Base-by-base conservation (phyloP, 148 eudicot genomes). In the Nepenthes mirabilis region DNA sequence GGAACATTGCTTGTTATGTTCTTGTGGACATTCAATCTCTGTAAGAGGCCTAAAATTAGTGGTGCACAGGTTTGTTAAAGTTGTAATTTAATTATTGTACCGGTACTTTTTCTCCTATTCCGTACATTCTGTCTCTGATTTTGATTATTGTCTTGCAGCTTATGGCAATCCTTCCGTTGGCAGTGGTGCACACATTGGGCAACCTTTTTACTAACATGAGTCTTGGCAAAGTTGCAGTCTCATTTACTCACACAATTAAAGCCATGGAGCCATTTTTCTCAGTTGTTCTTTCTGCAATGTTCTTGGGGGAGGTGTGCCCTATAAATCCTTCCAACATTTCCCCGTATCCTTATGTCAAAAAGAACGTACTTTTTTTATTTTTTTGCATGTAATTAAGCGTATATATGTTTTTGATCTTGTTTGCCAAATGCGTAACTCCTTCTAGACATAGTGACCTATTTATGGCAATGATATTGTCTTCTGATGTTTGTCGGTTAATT, bases 221-320 rank as follows among this genome's bases (percentile, higher is more conserved):
- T 68, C 89, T 90, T 55, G 95, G 97, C 59, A 80, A 84, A 81
- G 97, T 90, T 77, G 84, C 97, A 34, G 95, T 90, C 58, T 90
- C 97, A 45, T 90, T 90, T 68, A 90, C 97, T 33, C 97, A 90
- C 83, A 90, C 95, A 23, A 84, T 93, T 57, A 93, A 93, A 75
- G 99, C 99, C 55, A 89, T 87, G 91, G 99, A 93, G 76, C 99
- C 99, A 13, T 93, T 93, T 71, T 93, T 93, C 82, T 83, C 98
- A 33, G 98, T 93, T 75, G 37, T 93, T 49, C 83, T 90, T 14
- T 90, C 97, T n/a, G 77, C 81, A 55, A 63, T 82, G 79, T 86
- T 90, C 64, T 63, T 90, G 53, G 91, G 95, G 36, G 98, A 93
- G 98, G 98, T 93, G 58, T 58, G 11, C 70, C 11, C 49, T 64